Percentiles rank a stretch among this genome's conserved stretches.
These are phyloP conservation scores for Massariosphaeria phaeospora DNA, from an alignment of 495 filamentous ascomycete species.

Conservation along the genomic window DNA sequence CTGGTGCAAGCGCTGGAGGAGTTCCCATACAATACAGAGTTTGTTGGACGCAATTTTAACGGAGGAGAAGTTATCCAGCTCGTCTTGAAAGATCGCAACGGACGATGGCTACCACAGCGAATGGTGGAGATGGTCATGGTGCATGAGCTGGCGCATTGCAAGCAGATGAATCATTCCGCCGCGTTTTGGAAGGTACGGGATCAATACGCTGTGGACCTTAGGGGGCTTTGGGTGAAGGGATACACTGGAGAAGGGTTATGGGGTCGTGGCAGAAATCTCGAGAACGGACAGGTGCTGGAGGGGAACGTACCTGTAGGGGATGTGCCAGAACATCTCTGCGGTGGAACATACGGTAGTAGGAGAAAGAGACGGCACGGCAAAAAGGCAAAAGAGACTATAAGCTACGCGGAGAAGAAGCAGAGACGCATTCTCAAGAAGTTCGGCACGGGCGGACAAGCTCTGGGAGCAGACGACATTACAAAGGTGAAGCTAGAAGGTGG, in stretches of 20 bases:
- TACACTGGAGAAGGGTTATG: slow-evolving; percentile 77
- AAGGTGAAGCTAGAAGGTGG: slow-evolving; percentile 63
- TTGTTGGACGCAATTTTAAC: slow-evolving; percentile 77
- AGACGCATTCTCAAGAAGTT: slow-evolving; percentile 68
- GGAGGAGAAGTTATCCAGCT: slow-evolving; percentile 78
- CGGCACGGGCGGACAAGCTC: slow-evolving; percentile 57
- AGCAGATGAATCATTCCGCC: slow-evolving; percentile 75
- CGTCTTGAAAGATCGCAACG: slow-evolving; percentile 58
- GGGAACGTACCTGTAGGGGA: slow-evolving; percentile 47
- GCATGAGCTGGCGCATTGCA: slow-evolving; percentile 70
- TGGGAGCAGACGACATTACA: slow-evolving; percentile 61
- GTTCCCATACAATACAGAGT: slow-evolving; percentile 67
- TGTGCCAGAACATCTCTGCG: slow-evolving; percentile 62
- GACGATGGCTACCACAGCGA: slow-evolving; percentile 67
- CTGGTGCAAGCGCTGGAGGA: slow-evolving; percentile 71
- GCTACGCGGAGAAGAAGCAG: slow-evolving; percentile 59
- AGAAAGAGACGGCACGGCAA: slow-evolving; percentile 28
- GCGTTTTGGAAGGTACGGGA: slow-evolving; percentile 72
- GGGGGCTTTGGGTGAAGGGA: slow-evolving; percentile 54
- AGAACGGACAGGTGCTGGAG: slow-evolving; percentile 50
- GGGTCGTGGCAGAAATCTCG: slow-evolving; percentile 59
- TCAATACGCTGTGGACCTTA: slow-evolving; percentile 59
- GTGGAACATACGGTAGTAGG: slow-evolving; percentile 60
- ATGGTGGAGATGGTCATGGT: slow-evolving; percentile 85
- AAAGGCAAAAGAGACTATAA: slow-evolving; percentile 45